These are phyloP conservation scores for Pyrrhoderma noxium DNA, from an alignment of 1,284 basidiomycete species.

Conservation along the genomic window DNA sequence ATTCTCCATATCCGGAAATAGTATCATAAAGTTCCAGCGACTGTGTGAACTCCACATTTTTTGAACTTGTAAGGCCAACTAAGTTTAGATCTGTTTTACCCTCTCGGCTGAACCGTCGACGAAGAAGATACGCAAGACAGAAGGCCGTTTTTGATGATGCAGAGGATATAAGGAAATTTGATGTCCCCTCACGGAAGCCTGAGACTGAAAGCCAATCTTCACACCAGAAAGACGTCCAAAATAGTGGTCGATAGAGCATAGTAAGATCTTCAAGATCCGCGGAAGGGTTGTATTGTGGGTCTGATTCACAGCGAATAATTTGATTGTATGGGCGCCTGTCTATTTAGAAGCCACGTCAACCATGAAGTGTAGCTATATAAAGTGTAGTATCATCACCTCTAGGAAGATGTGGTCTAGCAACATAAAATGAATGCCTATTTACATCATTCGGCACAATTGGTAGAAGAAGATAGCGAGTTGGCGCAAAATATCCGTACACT, in stretches of 20 bases:
- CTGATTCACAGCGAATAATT: conserved; percentile 46
- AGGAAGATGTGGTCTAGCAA: conserved; percentile 50
- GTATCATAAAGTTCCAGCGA: conserved; percentile 46
- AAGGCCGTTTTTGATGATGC: conserved; percentile 64
- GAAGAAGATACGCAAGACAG: conserved; percentile 50
- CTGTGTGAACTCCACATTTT: conserved; percentile 47
- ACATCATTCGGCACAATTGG: conserved; percentile 41
- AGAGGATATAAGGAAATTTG: conserved; percentile 47
- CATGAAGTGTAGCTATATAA: background rate
- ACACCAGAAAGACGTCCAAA: conserved; percentile 65
- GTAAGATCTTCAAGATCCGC: conserved; percentile 45
- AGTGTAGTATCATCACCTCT: conserved; percentile 32
- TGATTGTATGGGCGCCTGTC: conserved; percentile 62
- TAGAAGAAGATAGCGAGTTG: conserved; percentile 46
- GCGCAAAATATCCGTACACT: conserved; percentile 57
- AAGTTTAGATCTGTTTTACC: conserved; percentile 27
- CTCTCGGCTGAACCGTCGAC: conserved; percentile 33
- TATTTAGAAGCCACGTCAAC: conserved; percentile 20
- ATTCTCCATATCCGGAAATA: conserved; percentile 42
- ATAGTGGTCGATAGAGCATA: conserved; percentile 60
- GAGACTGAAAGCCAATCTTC: conserved; percentile 54
- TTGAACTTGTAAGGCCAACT: conserved; percentile 50
- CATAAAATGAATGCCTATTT: conserved; percentile 45
- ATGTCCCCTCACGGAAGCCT: conserved; percentile 38
- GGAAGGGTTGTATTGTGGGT: conserved; percentile 43